Evolutionary conservation across 495 filamentous ascomycete species (phyloP).

Genomic region (Annulohypoxylon moriforme): DNA sequence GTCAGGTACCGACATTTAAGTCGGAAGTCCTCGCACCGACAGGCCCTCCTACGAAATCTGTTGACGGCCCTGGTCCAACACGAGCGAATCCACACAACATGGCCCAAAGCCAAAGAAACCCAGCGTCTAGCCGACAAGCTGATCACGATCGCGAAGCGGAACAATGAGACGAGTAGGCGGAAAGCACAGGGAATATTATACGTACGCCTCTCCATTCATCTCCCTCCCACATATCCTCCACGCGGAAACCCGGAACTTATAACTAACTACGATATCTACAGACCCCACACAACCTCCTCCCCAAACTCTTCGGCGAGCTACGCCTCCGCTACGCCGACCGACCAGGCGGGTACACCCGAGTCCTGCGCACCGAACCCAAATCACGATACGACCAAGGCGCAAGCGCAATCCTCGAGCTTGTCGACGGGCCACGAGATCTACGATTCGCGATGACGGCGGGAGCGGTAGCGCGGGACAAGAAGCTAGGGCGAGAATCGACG

Average conservation of each 20-base stretch:
- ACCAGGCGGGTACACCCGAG: slow-evolving; percentile 92
- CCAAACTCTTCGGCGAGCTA: slow-evolving; percentile 88
- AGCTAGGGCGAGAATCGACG: slow-evolving; percentile 63
- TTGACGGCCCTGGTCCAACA: slow-evolving; percentile 94
- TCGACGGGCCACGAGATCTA: slow-evolving; percentile 95
- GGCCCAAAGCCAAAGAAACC: slow-evolving; percentile 95
- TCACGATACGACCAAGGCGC: slow-evolving; percentile 84
- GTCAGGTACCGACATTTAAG: slow-evolving; percentile 87
- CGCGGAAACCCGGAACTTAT: not conserved
- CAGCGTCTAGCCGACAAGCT: slow-evolving; percentile 92
- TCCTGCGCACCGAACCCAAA: slow-evolving; percentile 84
- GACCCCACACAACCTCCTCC: slow-evolving; percentile 73
- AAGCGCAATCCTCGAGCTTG: slow-evolving; percentile 93
- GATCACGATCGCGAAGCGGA: slow-evolving; percentile 91
- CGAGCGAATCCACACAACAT: slow-evolving; percentile 94
- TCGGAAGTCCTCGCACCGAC: slow-evolving; percentile 84
- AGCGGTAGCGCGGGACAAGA: slow-evolving; percentile 73
- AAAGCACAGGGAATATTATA: slow-evolving; percentile 81
- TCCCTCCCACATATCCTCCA: not conserved
- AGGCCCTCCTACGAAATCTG: slow-evolving; percentile 94
- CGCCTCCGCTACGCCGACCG: slow-evolving; percentile 81
- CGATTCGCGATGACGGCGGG: slow-evolving; percentile 92
- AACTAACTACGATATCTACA: slow-evolving; percentile 24
- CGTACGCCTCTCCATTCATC: slow-evolving; percentile 69
- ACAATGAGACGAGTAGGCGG: slow-evolving; percentile 77